phyloP scores from a whole-genome alignment of 345 rosid species.

The Jatropha curcas region DNA sequence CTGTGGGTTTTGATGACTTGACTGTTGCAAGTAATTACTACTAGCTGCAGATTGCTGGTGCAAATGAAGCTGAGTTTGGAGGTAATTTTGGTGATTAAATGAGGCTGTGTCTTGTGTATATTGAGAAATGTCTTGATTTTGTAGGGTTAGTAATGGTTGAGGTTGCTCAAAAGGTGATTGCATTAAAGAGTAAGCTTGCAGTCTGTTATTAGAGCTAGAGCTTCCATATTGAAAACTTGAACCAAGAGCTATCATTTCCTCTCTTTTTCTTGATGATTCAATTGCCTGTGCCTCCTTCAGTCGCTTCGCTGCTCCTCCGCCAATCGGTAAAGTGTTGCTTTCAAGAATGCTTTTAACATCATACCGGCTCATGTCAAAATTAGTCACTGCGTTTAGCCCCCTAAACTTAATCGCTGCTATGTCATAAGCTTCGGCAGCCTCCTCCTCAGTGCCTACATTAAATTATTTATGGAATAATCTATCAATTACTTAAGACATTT shows the following conservation, averaged over 20 bases:
- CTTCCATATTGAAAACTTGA: conserved; percentile 63
- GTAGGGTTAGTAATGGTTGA: conserved; percentile 66
- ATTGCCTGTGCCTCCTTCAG: conserved; percentile 98
- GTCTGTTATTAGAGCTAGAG: conserved; percentile 40
- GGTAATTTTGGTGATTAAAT: conserved; percentile 56
- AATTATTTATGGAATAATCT: no score
- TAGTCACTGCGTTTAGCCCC: conserved; percentile 89
- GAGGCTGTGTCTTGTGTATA: conserved; percentile 57
- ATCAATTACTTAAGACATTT: no score
- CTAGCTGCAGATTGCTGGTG: conserved; percentile 57
- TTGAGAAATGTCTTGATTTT: conserved; percentile 70
- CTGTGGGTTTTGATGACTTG: conserved; percentile 52
- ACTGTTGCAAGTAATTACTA: conserved; percentile 33
- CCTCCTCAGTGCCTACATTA: conserved; percentile 83
- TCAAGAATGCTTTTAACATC: conserved; percentile 96
- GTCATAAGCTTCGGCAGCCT: conserved; percentile 99
- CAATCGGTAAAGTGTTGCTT: conserved; percentile 88
- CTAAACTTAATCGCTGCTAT: conserved; percentile 96
- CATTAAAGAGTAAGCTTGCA: conserved; percentile 63
- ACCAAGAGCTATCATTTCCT: conserved; percentile 83
- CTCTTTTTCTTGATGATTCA: conserved; percentile 76
- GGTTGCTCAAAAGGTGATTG: conserved; percentile 56
- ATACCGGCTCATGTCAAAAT: conserved; percentile 93
- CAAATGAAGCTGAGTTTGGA: conserved; percentile 80
- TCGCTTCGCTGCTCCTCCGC: conserved; percentile 96